Base-by-base conservation (phyloP, 2,329 filamentous ascomycete species). In the Calonectria henricotiae region DNA sequence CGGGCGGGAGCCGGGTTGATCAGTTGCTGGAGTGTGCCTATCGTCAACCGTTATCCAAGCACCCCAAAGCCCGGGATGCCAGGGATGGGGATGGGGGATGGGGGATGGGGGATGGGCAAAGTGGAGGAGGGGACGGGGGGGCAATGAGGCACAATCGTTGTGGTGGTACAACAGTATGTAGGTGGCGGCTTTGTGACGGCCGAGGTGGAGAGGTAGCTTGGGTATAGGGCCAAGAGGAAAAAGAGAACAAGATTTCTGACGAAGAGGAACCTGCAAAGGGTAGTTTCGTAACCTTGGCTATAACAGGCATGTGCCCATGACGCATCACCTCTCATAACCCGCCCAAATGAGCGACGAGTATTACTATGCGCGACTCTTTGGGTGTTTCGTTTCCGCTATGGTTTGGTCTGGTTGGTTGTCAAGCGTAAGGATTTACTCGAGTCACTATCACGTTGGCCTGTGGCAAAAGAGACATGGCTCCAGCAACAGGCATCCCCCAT, bases 71-170 rank as follows among this genome's bases (percentile, higher is more conserved):
- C 60, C 60, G 43, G 41, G 60, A 35, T 47, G 23, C 60, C n/a
- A 46, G 39, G 35, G 25, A 23, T 17, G 37, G 20, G 49, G 23
- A 23, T 17, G 37, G 20, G 49, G 23, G 30, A n/a, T 11, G 11
- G 35, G 51, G 51, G 30, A 55, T 37, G 51, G 51, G 58, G 37
- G 47, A 27, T 32, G 62, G 35, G 62, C 23, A 46, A 23, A 39
- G 47, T 51, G 62, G 37, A 54, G 60, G 27, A 43, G 35, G 55
- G 44, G n/a, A 65, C 25, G 17, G 39, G 51, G 47, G 27, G 39
- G 60, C 17, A 25, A 51, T 64, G 66, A 68, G 58, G 58, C 54
- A 69, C 51, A 54, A 69, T 65, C 62, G 67, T 69, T n/a, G 54
- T 51, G 55, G 35, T 46, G 64, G 43, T 49, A 23, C 30, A 46